Percentiles rank a stretch among this genome's conserved stretches.
Conservation (phyloP, 2,329 filamentous ascomycete genomes). For the Gnomoniopsis sp. region DNA sequence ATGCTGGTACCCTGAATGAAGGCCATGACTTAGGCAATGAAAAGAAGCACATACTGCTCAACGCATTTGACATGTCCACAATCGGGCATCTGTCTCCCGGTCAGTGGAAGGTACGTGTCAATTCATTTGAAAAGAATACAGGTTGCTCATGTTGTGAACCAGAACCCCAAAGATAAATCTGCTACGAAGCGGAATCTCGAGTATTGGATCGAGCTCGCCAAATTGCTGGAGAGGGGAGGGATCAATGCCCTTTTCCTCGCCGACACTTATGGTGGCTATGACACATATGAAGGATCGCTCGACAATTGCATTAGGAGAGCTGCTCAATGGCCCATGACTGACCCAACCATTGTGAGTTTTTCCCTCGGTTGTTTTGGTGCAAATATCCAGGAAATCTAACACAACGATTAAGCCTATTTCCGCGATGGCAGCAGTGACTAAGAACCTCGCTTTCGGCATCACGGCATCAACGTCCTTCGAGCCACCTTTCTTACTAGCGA, state of each 20-base stretch:
- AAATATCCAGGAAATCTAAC: neutral
- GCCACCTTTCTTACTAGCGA: slow-evolving; percentile 58
- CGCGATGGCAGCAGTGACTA: slow-evolving; percentile 65
- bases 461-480: slow-evolving; percentile 63
- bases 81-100: slow-evolving; percentile 62
- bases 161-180: slow-evolving; percentile 60
- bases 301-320: slow-evolving; percentile 60
- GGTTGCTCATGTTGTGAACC: neutral
- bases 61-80: slow-evolving; percentile 65
- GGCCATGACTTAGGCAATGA: slow-evolving; percentile 18
- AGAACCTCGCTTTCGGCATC: slow-evolving; percentile 60
- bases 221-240: slow-evolving; percentile 57
- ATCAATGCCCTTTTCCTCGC: slow-evolving; percentile 66
- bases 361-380: neutral
- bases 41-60: slow-evolving; percentile 57
- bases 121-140: neutral
- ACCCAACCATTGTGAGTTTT: slow-evolving; percentile 55
- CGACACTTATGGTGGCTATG: slow-evolving; percentile 62
- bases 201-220: slow-evolving; percentile 64
- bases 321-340: slow-evolving; percentile 63
- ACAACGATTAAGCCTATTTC: slow-evolving; percentile 47
- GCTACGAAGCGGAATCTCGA: slow-evolving; percentile 56
- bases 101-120: slow-evolving; percentile 58
- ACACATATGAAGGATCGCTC: slow-evolving; percentile 57
- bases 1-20: neutral